phyloP scores from a whole-genome alignment of 345 rosid species.

The Firmiana major region DNA sequence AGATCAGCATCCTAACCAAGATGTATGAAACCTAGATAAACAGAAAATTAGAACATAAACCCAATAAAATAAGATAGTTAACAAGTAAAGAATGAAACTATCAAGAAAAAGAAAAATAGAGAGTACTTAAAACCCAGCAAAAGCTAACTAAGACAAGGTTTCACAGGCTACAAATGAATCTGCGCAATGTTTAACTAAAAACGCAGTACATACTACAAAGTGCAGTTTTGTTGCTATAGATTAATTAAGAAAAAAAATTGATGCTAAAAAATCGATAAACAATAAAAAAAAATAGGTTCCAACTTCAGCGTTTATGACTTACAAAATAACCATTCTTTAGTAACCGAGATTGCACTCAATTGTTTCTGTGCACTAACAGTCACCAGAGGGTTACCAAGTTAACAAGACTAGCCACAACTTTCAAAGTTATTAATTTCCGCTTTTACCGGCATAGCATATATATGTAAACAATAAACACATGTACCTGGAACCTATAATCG shows the following conservation, averaged over 20 bases:
- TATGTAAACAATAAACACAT: background rate
- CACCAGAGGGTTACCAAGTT: background rate
- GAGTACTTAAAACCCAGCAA: background rate
- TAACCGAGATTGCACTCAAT: background rate
- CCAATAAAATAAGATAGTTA: background rate
- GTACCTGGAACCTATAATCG: background rate
- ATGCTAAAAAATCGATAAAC: background rate
- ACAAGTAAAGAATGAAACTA: background rate
- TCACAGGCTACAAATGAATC: background rate
- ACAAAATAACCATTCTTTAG: background rate
- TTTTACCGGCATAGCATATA: background rate
- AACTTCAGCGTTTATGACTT: background rate
- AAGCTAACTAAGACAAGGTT: background rate
- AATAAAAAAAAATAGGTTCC: background rate
- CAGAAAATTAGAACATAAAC: constrained; percentile 8
- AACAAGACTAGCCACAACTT: background rate
- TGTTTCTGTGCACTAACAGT: background rate
- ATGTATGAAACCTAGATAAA: constrained; percentile 53
- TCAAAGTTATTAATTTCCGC: background rate
- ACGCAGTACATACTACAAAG: background rate
- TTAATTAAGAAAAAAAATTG: too few relatives aligned
- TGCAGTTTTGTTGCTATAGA: too few relatives aligned
- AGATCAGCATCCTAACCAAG: constrained; percentile 59
- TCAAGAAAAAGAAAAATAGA: background rate
- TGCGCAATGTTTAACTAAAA: background rate